phyloP scores from a whole-genome alignment of 1,139 yeast genomes.

The Magnusiomyces ingens region DNA sequence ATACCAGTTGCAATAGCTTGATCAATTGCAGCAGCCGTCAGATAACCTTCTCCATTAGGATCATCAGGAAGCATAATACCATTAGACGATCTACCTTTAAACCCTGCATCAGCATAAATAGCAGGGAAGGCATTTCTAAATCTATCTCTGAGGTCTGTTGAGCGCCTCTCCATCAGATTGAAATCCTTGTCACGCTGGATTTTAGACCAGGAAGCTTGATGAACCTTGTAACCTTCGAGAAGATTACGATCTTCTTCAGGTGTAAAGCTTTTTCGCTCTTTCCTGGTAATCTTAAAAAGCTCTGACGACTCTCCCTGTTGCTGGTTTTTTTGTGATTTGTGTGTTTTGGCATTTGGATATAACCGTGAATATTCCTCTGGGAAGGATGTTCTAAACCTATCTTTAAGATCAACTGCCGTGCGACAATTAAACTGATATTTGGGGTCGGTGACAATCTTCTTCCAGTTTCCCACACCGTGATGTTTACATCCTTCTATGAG shows the following conservation, averaged over 20 bases:
- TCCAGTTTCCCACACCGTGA: slow-evolving; percentile 44
- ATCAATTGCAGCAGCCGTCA: slow-evolving; percentile 6
- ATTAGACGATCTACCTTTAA: slow-evolving; percentile 31
- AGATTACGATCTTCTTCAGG: slow-evolving; percentile 69
- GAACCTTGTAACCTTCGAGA: slow-evolving; percentile 57
- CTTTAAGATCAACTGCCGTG: slow-evolving; percentile 40
- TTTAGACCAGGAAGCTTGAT: slow-evolving; percentile 87
- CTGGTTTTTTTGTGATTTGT: slow-evolving; percentile 30
- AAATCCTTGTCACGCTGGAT: slow-evolving; percentile 44
- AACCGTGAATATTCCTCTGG: slow-evolving; percentile 40
- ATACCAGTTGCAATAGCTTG: slow-evolving; percentile 6
- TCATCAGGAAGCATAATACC: slow-evolving; percentile 14
- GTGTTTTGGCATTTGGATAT: slow-evolving; percentile 41
- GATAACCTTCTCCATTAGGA: slow-evolving; percentile 12
- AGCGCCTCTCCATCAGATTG: slow-evolving; percentile 35
- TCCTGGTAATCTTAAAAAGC: slow-evolving; percentile 37
- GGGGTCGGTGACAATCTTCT: slow-evolving; percentile 39
- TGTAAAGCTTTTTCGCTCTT: slow-evolving; percentile 45
- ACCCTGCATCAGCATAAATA: slow-evolving; percentile 39
- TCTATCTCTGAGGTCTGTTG: slow-evolving; percentile 40
- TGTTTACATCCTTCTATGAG: slow-evolving; percentile 38
- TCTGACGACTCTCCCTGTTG: slow-evolving; percentile 16
- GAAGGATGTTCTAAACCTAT: slow-evolving; percentile 39
- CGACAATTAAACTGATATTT: slow-evolving; percentile 36
- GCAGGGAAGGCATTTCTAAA: slow-evolving; percentile 42